phyloP scores from a whole-genome alignment of 2,329 filamentous ascomycete genomes.

The Neocatenulostroma microsporum region DNA sequence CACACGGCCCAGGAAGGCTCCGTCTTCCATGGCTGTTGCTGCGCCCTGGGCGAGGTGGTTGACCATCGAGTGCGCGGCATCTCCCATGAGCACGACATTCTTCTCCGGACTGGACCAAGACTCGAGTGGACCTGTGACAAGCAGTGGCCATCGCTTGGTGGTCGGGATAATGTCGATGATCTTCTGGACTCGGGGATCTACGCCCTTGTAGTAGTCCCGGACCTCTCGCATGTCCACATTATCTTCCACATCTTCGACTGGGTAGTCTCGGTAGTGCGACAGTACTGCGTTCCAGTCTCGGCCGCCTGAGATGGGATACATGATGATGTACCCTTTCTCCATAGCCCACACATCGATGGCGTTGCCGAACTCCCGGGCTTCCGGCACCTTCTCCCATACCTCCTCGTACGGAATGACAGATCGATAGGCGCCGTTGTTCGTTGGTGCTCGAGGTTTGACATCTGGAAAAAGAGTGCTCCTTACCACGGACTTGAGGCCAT shows the following conservation, averaged over 20 bases:
- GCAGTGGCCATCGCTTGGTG: constrained; percentile 36
- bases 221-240: constrained; percentile 40
- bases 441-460: constrained; percentile 31
- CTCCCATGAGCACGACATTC: constrained; percentile 40
- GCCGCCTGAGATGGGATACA: constrained; percentile 40
- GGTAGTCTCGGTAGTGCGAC: constrained; percentile 34
- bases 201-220: constrained; percentile 35
- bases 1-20: constrained; percentile 34
- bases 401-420: not conserved
- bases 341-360: constrained; percentile 43
- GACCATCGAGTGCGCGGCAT: constrained; percentile 38
- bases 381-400: too few relatives aligned
- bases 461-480: constrained; percentile 34
- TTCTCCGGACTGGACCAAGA: constrained; percentile 36
- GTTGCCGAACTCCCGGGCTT: too few relatives aligned
- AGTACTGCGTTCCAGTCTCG: constrained; percentile 43
- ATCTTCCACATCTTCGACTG: constrained; percentile 30
- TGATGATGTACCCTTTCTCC: constrained; percentile 36
- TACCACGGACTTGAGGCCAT: constrained; percentile 25
- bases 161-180: constrained; percentile 36
- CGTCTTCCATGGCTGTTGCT: constrained; percentile 41
- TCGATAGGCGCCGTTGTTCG: constrained; percentile 36
- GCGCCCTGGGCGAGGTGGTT: constrained; percentile 41
- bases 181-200: constrained; percentile 38
- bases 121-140: constrained; percentile 36